phyloP scores from a whole-genome alignment of 352 stramenopile genomes.

The Phytopythium kandeliae region DNA sequence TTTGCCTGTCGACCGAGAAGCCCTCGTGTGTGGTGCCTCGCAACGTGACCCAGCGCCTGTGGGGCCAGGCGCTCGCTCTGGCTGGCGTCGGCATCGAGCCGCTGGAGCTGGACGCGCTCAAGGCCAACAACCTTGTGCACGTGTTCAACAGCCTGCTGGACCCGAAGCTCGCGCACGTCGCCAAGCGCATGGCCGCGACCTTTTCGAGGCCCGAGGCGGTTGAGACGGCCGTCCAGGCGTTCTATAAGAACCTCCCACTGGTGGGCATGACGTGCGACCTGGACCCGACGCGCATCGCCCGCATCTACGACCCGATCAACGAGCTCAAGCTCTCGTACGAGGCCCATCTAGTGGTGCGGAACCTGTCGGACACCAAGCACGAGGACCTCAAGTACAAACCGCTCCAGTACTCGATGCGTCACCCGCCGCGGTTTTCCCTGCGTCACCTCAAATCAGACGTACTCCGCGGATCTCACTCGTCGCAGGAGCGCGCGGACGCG shows the following conservation, averaged over 20 bases:
- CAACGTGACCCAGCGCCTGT: background rate
- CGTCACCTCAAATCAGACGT: conserved; percentile 22
- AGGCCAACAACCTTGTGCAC: conserved; percentile 27
- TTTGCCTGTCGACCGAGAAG: background rate
- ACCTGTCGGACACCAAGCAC: background rate
- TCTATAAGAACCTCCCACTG: conserved; percentile 63
- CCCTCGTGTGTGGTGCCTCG: background rate
- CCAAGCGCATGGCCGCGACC: conserved; percentile 21
- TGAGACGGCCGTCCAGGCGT: conserved; percentile 54
- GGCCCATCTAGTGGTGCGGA: conserved; percentile 6
- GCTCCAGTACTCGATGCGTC: conserved; percentile 56
- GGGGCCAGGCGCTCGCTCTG: background rate
- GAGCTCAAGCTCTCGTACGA: conserved; percentile 45
- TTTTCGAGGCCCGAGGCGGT: conserved; percentile 66
- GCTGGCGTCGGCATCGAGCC: background rate
- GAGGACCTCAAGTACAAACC: conserved; percentile 76
- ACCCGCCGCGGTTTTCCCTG: conserved; percentile 44
- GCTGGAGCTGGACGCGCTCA: background rate
- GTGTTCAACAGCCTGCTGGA: conserved; percentile 52
- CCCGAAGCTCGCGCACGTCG: conserved; percentile 27
- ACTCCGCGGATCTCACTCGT: conserved; percentile 8
- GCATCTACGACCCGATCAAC: conserved; percentile 23
- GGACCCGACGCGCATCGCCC: conserved; percentile 18
- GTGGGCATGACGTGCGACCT: conserved; percentile 75
- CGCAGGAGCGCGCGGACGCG: conserved; percentile 5